phyloP scores from a whole-genome alignment of 108 stramenopile species.

The Tribonema minus region DNA sequence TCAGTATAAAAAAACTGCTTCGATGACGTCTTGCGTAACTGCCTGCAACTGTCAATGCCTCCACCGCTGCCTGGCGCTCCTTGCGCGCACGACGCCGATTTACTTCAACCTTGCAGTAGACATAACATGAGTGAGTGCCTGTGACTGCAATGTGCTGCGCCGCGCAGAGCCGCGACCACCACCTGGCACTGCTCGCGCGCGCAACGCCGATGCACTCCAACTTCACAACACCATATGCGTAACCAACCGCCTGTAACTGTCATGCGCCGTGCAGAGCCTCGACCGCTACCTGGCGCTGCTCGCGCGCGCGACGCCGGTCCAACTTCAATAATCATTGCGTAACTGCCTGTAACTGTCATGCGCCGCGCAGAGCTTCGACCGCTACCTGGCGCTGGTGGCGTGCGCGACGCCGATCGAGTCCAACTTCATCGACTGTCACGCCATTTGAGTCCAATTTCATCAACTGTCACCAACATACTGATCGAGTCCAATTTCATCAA shows the following conservation, averaged over 20 bases:
- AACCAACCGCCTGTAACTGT: background rate
- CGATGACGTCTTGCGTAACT: background rate
- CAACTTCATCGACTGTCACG: conserved; percentile 82
- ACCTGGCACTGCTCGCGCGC: conserved; percentile 83
- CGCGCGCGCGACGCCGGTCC: no score
- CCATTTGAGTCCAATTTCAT: no score
- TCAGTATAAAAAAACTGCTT: no score
- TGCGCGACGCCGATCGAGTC: conserved; percentile 87
- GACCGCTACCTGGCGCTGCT: conserved; percentile 83
- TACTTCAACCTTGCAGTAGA: conserved; percentile 72
- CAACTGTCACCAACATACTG: background rate
- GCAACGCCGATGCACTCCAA: conserved; percentile 86
- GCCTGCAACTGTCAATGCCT: background rate
- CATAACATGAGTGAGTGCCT: background rate
- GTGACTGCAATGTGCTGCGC: background rate
- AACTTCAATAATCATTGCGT: no score
- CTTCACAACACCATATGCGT: conserved; percentile 50
- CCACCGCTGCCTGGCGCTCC: conserved; percentile 77
- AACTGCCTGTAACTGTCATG: background rate
- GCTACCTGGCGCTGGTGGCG: conserved; percentile 88
- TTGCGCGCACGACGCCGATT: conserved; percentile 85
- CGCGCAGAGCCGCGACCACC: conserved; percentile 39
- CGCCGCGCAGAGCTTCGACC: conserved; percentile 18
- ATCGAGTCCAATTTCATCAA: background rate
- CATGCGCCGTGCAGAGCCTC: background rate